These are phyloP conservation scores for Phoenix roebelenii DNA, from an alignment of 176 grass and related monocot species.

Conservation along the genomic window DNA sequence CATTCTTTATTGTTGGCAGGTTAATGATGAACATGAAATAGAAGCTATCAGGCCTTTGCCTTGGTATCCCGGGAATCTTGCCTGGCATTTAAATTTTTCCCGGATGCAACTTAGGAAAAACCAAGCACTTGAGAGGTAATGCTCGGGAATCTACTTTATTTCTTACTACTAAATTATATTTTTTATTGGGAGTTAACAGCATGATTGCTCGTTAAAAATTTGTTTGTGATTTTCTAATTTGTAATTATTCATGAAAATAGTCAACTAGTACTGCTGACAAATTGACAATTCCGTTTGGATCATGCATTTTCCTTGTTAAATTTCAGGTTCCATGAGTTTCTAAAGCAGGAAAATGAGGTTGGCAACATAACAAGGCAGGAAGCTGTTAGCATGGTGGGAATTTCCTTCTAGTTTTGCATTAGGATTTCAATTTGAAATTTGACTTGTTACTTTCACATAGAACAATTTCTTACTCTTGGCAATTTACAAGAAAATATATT, in stretches of 20 bases:
- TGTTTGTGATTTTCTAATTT: too few species aligned
- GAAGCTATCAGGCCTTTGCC: constrained; percentile 82
- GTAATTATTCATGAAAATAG: too few species aligned
- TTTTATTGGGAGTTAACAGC: too few species aligned
- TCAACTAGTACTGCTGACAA: too few species aligned
- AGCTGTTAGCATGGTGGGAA: constrained; percentile 94
- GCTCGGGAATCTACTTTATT: too few species aligned
- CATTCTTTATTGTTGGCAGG: constrained; percentile 31
- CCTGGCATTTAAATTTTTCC: constrained; percentile 98
- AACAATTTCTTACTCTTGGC: too few species aligned
- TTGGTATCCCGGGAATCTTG: constrained; percentile 98
- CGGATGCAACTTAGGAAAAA: constrained; percentile 97
- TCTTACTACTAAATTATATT: too few species aligned
- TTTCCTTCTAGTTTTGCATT: constrained; percentile 18
- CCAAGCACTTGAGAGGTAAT: constrained; percentile 91
- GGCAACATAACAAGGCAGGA: constrained; percentile 99
- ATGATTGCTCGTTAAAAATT: too few species aligned
- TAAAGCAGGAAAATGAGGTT: constrained; percentile 95
- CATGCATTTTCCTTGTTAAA: not conserved
- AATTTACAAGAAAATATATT: not conserved
- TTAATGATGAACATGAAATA: constrained; percentile 58
- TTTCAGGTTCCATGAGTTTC: constrained; percentile 87
- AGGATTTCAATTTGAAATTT: not conserved
- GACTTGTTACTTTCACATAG: too few species aligned
- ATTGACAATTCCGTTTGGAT: not conserved